Evolutionary conservation across 2,329 filamentous ascomycete genomes (phyloP).

Genomic region (Aureobasidium sp.): DNA sequence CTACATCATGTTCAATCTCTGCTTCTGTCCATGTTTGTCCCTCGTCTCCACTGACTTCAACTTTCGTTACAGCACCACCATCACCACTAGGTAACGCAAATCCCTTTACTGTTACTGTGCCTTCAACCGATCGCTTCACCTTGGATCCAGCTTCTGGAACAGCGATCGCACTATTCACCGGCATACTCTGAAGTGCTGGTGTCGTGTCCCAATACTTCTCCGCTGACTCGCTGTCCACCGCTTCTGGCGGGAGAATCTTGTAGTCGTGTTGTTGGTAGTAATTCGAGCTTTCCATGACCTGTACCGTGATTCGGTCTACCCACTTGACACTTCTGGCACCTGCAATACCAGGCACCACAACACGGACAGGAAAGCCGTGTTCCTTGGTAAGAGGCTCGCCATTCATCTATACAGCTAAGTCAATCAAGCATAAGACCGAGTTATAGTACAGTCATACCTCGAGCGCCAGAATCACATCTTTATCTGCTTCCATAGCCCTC

Average conservation of each 20-base stretch:
- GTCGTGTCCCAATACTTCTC: constrained; percentile 48
- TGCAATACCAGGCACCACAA: constrained; percentile 50
- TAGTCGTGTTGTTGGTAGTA: constrained; percentile 63
- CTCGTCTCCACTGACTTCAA: constrained; percentile 59
- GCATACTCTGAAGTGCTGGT: constrained; percentile 59
- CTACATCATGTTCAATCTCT: constrained; percentile 43
- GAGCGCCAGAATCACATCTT: constrained; percentile 52
- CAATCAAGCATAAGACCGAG: constrained; percentile 32
- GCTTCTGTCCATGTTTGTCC: constrained; percentile 60
- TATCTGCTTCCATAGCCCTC: constrained; percentile 41
- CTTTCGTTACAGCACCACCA: constrained; percentile 58
- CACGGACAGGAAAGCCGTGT: constrained; percentile 53
- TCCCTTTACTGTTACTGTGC: constrained; percentile 42
- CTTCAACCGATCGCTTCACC: constrained; percentile 21
- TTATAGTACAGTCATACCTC: constrained; percentile 46
- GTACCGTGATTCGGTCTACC: constrained; percentile 57
- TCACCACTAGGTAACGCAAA: constrained; percentile 64
- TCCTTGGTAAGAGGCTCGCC: constrained; percentile 55
- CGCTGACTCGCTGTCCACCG: constrained; percentile 53
- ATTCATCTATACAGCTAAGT: constrained; percentile 50
- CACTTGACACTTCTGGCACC: constrained; percentile 64
- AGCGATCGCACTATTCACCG: constrained; percentile 61
- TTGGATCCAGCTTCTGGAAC: constrained; percentile 23
- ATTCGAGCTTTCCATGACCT: constrained; percentile 58
- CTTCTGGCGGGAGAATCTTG: constrained; percentile 56